These are phyloP conservation scores for Plasmodium adleri DNA, from an alignment of 169 alveolate genomes.

Conservation along the genomic window DNA sequence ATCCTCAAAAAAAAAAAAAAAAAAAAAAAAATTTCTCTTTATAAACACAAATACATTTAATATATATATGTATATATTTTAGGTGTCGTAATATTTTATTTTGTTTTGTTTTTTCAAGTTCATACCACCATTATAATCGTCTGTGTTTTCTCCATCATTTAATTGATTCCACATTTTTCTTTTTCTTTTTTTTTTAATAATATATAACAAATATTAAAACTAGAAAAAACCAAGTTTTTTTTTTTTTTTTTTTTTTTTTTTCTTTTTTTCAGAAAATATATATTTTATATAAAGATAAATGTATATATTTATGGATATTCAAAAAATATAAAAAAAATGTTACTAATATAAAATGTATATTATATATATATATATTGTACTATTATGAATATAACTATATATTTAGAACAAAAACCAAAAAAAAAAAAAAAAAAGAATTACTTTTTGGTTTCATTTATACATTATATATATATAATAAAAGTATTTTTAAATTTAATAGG, in stretches of 20 bases:
- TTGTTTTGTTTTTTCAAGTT: not conserved
- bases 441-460: too few relatives aligned
- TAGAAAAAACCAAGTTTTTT: constrained; percentile 4
- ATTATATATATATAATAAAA: too few relatives aligned
- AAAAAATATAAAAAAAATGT: too few relatives aligned
- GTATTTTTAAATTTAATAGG: too few relatives aligned
- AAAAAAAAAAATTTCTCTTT: not conserved
- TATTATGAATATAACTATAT: too few relatives aligned
- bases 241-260: not conserved
- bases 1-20: not conserved
- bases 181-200: not conserved
- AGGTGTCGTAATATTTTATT: not conserved
- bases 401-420: too few relatives aligned
- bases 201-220: too few relatives aligned
- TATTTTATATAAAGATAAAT: not conserved
- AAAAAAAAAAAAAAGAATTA: too few relatives aligned
- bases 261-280: not conserved
- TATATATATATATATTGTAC: too few relatives aligned
- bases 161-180: constrained; percentile 56
- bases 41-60: not conserved
- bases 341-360: too few relatives aligned
- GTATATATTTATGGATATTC: too few relatives aligned
- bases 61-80: not conserved
- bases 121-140: not conserved
- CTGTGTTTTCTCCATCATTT: constrained; percentile 15